phyloP scores from a whole-genome alignment of 1,139 yeast species.

The Yamadazyma songkhlaensis region DNA sequence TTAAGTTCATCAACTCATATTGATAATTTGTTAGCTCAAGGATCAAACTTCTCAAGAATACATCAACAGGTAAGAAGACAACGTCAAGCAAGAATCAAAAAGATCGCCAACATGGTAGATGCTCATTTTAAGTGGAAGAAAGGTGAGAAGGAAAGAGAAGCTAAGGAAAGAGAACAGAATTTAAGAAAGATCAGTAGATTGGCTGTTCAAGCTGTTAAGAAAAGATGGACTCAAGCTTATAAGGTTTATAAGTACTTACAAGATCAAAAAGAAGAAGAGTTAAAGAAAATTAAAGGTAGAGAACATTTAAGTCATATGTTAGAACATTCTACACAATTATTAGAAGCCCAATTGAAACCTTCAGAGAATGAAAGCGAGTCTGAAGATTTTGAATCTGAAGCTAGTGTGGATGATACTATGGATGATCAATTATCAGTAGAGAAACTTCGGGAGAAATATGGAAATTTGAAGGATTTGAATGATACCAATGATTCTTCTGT shows the following conservation, averaged over 20 bases:
- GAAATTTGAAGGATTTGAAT: constrained; percentile 31
- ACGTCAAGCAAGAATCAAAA: constrained; percentile 67
- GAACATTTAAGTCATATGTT: constrained; percentile 85
- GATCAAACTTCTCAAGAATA: constrained; percentile 65
- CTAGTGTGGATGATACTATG: constrained; percentile 27
- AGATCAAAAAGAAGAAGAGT: constrained; percentile 59
- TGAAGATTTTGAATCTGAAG: constrained; percentile 22
- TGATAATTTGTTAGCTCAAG: constrained; percentile 78
- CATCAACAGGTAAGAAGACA: constrained; percentile 66
- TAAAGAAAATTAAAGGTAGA: constrained; percentile 76
- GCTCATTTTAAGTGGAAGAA: constrained; percentile 80
- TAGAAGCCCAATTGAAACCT: constrained; percentile 75
- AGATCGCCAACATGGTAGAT: constrained; percentile 79
- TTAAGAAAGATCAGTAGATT: constrained; percentile 69
- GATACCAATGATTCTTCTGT: constrained; percentile 13
- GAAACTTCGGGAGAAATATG: constrained; percentile 63
- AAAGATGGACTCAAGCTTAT: constrained; percentile 88
- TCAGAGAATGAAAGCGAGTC: constrained; percentile 21
- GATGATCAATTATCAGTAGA: constrained; percentile 65
- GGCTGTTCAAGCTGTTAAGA: constrained; percentile 81
- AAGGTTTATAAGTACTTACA: constrained; percentile 65
- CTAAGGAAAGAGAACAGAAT: constrained; percentile 67
- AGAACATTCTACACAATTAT: constrained; percentile 84
- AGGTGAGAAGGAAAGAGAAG: constrained; percentile 84
- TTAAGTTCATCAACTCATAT: constrained; percentile 52